Evolutionary conservation across 495 filamentous ascomycete species (phyloP).

Genomic region (Parmelia sp.): DNA sequence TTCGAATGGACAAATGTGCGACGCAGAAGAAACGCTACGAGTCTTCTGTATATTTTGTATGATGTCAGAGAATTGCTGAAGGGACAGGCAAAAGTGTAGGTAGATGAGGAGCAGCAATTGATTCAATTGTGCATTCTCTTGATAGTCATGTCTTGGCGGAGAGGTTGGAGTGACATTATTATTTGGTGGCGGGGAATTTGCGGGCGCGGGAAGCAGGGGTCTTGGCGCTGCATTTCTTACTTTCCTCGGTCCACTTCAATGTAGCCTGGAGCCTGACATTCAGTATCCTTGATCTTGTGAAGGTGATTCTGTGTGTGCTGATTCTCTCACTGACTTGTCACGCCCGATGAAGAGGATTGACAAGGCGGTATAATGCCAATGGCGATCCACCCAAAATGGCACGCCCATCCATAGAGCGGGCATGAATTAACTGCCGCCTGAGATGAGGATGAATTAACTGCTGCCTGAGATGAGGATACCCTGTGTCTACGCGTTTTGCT

Average conservation of each 20-base stretch:
- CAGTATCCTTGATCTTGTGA: no score
- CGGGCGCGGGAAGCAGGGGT: slow-evolving; percentile 7
- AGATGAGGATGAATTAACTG: not conserved
- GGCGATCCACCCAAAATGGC: not conserved
- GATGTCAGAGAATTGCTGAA: not conserved
- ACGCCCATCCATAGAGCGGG: not conserved
- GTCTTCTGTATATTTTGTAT: not conserved
- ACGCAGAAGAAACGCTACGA: not conserved
- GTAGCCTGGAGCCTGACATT: not conserved
- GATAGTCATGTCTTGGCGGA: slow-evolving; percentile 6
- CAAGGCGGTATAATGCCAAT: not conserved
- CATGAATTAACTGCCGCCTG: not conserved
- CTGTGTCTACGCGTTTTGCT: not conserved
- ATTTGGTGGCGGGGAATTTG: slow-evolving; percentile 12
- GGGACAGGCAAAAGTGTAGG: not conserved
- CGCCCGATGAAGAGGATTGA: not conserved
- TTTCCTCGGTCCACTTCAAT: no score
- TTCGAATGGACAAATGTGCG: not conserved
- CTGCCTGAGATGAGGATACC: no score
- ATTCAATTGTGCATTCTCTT: not conserved
- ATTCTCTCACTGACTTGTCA: not conserved
- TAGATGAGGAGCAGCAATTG: not conserved
- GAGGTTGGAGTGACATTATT: slow-evolving; percentile 6
- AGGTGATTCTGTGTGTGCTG: no score
- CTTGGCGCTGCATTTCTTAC: no score